These are phyloP conservation scores for Hypoxylon perforatum DNA, from an alignment of 495 filamentous ascomycete genomes.

Conservation along the genomic window DNA sequence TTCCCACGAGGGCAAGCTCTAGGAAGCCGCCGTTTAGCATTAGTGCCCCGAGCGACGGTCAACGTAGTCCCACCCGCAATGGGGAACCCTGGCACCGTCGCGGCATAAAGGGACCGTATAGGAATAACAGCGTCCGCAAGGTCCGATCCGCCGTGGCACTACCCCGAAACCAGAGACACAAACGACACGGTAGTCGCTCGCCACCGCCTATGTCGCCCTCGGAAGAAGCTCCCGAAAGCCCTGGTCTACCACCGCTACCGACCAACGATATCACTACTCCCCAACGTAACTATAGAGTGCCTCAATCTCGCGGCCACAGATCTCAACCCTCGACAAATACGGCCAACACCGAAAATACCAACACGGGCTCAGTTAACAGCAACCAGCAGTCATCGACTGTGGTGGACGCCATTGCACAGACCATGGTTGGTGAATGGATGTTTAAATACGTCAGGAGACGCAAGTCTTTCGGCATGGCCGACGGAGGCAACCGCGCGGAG, in stretches of 20 bases:
- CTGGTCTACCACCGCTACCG: conserved; percentile 76
- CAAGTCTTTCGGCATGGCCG: conserved; percentile 88
- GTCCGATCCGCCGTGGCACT: conserved; percentile 82
- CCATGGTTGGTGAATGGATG: conserved; percentile 99
- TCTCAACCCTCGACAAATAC: conserved; percentile 67
- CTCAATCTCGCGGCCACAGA: conserved; percentile 56
- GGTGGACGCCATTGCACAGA: conserved; percentile 97
- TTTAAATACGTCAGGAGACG: conserved; percentile 95
- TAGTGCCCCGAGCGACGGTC: conserved; percentile 77
- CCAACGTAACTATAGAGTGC: conserved; percentile 51
- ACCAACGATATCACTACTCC: conserved; percentile 76
- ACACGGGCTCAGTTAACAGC: conserved; percentile 65
- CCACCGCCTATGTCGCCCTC: conserved; percentile 74
- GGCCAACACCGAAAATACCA: conserved; percentile 59
- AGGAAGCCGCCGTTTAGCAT: conserved; percentile 74
- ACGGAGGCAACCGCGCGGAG: conserved; percentile 65
- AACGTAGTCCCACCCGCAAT: conserved; percentile 76
- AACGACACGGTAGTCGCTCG: conserved; percentile 68
- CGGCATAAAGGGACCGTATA: conserved; percentile 56
- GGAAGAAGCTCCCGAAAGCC: conserved; percentile 74
- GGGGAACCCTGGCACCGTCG: conserved; percentile 54
- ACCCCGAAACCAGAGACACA: conserved; percentile 58
- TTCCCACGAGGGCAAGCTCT: conserved; percentile 89
- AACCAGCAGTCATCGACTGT: conserved; percentile 78
- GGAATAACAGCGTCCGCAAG: conserved; percentile 75